Base-by-base conservation (phyloP, 257 asterid species). In the Osmanthus fragrans region DNA sequence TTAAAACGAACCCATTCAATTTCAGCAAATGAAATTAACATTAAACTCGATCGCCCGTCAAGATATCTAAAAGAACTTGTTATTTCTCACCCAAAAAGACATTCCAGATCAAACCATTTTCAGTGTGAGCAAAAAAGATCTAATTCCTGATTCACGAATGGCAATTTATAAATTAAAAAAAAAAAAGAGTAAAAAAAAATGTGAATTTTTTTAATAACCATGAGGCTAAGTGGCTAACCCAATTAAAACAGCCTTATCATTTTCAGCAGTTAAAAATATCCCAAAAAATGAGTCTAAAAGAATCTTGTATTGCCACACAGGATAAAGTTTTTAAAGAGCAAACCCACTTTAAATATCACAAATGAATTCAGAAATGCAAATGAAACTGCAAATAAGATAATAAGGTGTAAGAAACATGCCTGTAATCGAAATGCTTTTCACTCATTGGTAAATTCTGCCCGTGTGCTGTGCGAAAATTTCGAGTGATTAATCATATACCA, bases 371-470 rank as follows among this genome's bases (percentile, higher is more conserved):
- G 15, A 71, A 65, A 58, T 63, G 36, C 7, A 10, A 9, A 70
- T 39, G 45, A 39, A 39, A 40, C 47, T 40, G 15, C 70, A 58
- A 7, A 40, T 72, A 16, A 27, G 71, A 80, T 21, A 56, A 70
- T 30, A 63, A 77, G 40, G 75, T 5, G 47, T 7, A 27, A 68
- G 34, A 42, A 65, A 77, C 84, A 68, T 63, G 76, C 90, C 87
- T 85, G 85, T 15, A 70, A 72, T 37, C 4, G 73, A 83, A 83
- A 84, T 83, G 86, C 72, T 13, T 8, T 9, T 2, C 45, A 39
- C 45, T 39, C 45, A 39, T 8, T 39, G 9, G 2, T 39, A 36
- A 36, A 36, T 10, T 39, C 13, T 9, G 13, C 45, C 45, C 9
- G 8, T 0, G 8, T 10, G 45, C 45, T 39, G 13, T 39, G 13